Conservation (phyloP, 75 land plant species). For the Larix kaempferi region DNA sequence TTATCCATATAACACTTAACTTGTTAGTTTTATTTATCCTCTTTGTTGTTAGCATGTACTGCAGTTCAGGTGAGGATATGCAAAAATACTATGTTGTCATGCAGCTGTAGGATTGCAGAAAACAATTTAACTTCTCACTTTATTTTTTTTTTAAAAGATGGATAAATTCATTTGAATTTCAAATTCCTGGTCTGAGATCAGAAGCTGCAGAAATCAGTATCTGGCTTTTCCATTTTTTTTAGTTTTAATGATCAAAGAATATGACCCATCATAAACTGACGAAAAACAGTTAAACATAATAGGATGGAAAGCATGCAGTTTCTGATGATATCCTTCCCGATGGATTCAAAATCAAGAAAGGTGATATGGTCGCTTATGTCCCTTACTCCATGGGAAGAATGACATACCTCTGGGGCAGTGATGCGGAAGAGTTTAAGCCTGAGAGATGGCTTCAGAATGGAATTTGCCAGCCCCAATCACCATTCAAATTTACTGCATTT, state of each 20-base stretch:
- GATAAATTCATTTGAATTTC: background rate
- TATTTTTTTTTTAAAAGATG: background rate
- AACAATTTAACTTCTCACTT: background rate
- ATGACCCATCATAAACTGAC: background rate
- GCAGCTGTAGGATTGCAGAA: background rate
- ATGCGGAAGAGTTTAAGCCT: slow-evolving; percentile 23
- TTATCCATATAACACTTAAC: too few species aligned
- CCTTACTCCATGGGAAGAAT: slow-evolving; percentile 27
- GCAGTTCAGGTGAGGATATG: background rate
- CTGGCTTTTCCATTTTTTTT: background rate
- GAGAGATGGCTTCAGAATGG: slow-evolving; percentile 43
- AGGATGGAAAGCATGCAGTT: slow-evolving; percentile 17
- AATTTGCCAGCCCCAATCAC: slow-evolving; percentile 31
- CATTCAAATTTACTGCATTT: slow-evolving; percentile 63
- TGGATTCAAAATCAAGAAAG: slow-evolving; percentile 18
- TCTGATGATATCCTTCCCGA: slow-evolving; percentile 24
- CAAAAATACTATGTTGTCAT: background rate
- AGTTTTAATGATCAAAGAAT: background rate
- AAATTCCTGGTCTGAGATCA: background rate
- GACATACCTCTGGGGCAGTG: slow-evolving; percentile 22
- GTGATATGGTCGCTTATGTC: slow-evolving; percentile 12
- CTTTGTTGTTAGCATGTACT: background rate
- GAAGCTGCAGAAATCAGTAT: background rate
- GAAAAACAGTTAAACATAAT: background rate
- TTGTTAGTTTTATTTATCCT: background rate